Percentiles rank a stretch among this genome's conserved stretches.
Evolutionary conservation across 2,329 filamentous ascomycete species (phyloP).

Genomic region (Aspergillus quadrilineatus): DNA sequence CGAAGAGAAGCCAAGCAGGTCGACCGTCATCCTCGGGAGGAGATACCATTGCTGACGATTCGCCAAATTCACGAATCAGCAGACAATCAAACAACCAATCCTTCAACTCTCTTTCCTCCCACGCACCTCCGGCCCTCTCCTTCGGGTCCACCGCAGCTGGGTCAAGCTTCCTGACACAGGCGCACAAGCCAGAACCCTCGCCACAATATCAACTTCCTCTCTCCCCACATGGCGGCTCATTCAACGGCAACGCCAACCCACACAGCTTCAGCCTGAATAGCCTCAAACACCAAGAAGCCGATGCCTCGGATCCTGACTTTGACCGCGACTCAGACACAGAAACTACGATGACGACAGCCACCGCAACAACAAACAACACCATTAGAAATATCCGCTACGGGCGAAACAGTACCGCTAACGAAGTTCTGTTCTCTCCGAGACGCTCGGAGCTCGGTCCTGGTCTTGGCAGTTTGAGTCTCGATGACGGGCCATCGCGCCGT

Average conservation of each 20-base stretch:
- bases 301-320: constrained; percentile 28
- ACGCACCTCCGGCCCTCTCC: constrained; percentile 27
- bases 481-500: constrained; percentile 33
- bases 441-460: constrained; percentile 35
- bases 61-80: constrained; percentile 16
- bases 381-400: constrained; percentile 39
- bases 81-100: constrained; percentile 19
- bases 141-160: constrained; percentile 29
- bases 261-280: constrained; percentile 36
- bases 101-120: constrained; percentile 23
- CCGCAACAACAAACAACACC: constrained; percentile 34
- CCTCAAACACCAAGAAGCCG: constrained; percentile 32
- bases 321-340: constrained; percentile 39
- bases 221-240: constrained; percentile 20
- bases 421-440: constrained; percentile 30
- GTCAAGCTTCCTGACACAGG: constrained; percentile 30
- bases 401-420: constrained; percentile 19
- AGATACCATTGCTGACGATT: background rate
- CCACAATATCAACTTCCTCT: constrained; percentile 25
- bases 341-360: constrained; percentile 36
- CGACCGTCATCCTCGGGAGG: constrained; percentile 2
- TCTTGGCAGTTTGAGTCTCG: constrained; percentile 34
- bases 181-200: constrained; percentile 21
- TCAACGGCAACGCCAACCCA: constrained; percentile 17
- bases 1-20: constrained; percentile 12